A percentile compares a stretch with the other conserved stretches of the same genome.
These are phyloP conservation scores for Hyparrhenia diplandra DNA, from an alignment of 176 grass and related monocot genomes.

Conservation along the genomic window DNA sequence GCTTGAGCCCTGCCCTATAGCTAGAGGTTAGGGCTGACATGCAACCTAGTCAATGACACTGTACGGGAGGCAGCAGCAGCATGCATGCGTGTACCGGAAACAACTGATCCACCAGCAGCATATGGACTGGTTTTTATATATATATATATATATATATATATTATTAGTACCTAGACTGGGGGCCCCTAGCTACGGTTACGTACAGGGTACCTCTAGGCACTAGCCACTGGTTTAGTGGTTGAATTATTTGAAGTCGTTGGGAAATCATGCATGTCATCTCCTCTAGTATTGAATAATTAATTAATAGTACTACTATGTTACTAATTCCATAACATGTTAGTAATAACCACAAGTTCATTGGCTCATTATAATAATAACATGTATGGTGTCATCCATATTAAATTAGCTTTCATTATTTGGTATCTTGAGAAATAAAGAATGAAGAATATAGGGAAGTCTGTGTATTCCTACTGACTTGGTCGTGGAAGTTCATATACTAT, in stretches of 20 bases:
- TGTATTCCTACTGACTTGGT: no score
- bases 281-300: no score
- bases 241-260: constrained; percentile 12
- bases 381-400: not conserved
- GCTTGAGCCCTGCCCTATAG: not conserved
- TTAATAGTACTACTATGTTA: no score
- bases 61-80: not conserved
- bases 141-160: no score
- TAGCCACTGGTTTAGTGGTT: not conserved
- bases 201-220: not conserved
- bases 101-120: not conserved
- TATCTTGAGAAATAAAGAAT: not conserved
- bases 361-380: not conserved
- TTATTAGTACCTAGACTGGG: no score
- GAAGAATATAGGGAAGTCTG: no score
- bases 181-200: not conserved
- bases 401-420: not conserved
- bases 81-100: not conserved
- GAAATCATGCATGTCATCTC: not conserved
- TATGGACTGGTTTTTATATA: no score
- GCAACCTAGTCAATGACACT: not conserved
- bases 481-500: no score
- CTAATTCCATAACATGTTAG: no score
- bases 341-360: not conserved
- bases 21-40: not conserved